A percentile compares a stretch with the other conserved stretches of the same genome.
Conservation (phyloP, 2,329 filamentous ascomycete species). For the Phialophora chinensis region DNA sequence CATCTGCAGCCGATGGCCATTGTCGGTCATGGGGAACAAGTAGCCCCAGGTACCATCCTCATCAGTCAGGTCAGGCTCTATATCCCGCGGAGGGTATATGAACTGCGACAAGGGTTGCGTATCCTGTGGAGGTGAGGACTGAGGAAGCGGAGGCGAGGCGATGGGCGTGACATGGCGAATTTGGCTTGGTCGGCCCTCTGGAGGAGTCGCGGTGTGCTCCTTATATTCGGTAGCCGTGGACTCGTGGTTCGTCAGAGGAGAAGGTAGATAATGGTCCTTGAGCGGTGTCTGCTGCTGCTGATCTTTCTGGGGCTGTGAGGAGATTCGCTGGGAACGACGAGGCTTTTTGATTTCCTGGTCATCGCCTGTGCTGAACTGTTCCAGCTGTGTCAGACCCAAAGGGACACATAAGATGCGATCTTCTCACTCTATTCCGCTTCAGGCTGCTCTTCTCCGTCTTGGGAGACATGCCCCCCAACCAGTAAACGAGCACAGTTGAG, state of each 20-base stretch:
- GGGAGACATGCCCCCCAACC: constrained; percentile 48
- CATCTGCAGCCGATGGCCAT: constrained; percentile 74
- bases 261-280: constrained; percentile 74
- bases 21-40: constrained; percentile 78
- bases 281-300: constrained; percentile 58
- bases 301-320: constrained; percentile 59
- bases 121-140: constrained; percentile 73
- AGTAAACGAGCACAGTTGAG: neutral
- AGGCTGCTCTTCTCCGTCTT: constrained; percentile 77
- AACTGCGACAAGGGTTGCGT: constrained; percentile 84
- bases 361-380: constrained; percentile 70
- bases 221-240: constrained; percentile 69
- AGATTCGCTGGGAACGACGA: constrained; percentile 76
- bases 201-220: constrained; percentile 74
- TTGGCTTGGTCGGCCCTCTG: constrained; percentile 64
- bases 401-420: constrained; percentile 38
- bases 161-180: constrained; percentile 50
- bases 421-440: constrained; percentile 77
- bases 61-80: constrained; percentile 84
- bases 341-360: constrained; percentile 79
- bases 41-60: constrained; percentile 92
- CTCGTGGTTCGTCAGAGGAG: constrained; percentile 74
- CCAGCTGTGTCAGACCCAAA: constrained; percentile 38
- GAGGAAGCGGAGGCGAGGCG: constrained; percentile 54
- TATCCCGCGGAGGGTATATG: constrained; percentile 70